These are phyloP conservation scores for Antitrichia curtipendula DNA, from an alignment of 225 moss, liverwort and hornwort species.

Conservation along the genomic window DNA sequence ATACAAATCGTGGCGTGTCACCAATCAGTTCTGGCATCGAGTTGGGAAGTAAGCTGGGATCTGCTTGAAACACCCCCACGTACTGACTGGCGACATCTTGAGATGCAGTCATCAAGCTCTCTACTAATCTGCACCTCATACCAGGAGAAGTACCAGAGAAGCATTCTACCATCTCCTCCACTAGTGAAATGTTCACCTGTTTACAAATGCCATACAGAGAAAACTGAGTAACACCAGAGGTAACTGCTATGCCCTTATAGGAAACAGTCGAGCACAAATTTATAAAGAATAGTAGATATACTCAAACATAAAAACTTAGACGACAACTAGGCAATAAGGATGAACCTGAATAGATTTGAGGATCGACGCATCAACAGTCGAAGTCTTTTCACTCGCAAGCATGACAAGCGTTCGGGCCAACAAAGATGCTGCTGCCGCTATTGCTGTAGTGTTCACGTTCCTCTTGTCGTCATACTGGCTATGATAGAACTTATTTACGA, in stretches of 20 bases:
- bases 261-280: not conserved
- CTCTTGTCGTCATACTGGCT: constrained; percentile 58
- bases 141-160: constrained; percentile 44
- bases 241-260: not conserved
- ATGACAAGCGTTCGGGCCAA: constrained; percentile 59
- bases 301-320: not conserved
- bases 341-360: constrained; percentile 49
- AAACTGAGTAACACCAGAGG: not conserved
- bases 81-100: constrained; percentile 65
- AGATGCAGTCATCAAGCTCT: constrained; percentile 62
- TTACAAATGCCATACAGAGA: not conserved
- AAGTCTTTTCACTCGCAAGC: constrained; percentile 54
- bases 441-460: constrained; percentile 49
- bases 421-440: constrained; percentile 55
- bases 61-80: constrained; percentile 72
- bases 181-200: constrained; percentile 68
- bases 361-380: constrained; percentile 21
- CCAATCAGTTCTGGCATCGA: constrained; percentile 52
- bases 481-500: constrained; percentile 60
- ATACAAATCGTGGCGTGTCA: constrained; percentile 77
- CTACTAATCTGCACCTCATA: constrained; percentile 75
- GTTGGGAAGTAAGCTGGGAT: constrained; percentile 51
- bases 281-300: not conserved
- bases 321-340: not conserved
- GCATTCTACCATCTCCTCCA: constrained; percentile 66